Percentiles rank a stretch among this genome's conserved stretches.
Evolutionary conservation across 768 basidiomycete species (phyloP).

Genomic region (Auricularia auricula-judae): DNA sequence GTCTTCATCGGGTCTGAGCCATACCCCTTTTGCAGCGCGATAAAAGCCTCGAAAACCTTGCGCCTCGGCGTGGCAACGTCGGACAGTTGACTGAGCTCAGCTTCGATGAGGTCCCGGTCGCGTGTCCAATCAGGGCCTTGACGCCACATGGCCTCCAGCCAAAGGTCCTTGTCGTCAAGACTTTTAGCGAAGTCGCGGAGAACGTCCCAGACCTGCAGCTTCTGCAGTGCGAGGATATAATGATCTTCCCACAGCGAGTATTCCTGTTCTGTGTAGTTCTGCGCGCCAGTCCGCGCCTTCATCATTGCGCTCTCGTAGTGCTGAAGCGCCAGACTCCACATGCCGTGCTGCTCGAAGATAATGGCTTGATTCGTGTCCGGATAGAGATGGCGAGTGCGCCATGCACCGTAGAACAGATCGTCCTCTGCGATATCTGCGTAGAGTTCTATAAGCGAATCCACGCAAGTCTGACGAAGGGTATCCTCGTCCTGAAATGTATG

Average conservation of each 20-base stretch:
- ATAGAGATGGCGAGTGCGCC: constrained; percentile 84
- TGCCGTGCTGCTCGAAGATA: constrained; percentile 89
- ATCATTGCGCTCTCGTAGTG: constrained; percentile 86
- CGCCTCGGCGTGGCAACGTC: constrained; percentile 91
- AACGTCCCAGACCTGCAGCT: constrained; percentile 96
- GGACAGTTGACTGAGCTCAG: constrained; percentile 65
- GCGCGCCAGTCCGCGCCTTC: constrained; percentile 65
- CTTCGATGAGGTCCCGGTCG: constrained; percentile 10
- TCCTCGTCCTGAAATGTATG: constrained; percentile 71
- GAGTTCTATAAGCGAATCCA: constrained; percentile 85
- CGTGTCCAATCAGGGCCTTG: constrained; percentile 54
- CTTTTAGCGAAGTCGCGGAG: constrained; percentile 81
- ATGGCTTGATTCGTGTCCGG: constrained; percentile 80
- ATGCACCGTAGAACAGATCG: constrained; percentile 93
- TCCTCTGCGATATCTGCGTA: constrained; percentile 95
- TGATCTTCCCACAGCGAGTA: constrained; percentile 99
- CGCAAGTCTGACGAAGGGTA: constrained; percentile 67
- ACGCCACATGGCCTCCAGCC: constrained; percentile 94
- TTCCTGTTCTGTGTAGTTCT: constrained; percentile 89
- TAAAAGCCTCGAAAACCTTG: constrained; percentile 93
- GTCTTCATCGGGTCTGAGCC: constrained; percentile 70
- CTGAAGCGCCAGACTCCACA: constrained; percentile 88
- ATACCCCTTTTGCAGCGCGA: constrained; percentile 78
- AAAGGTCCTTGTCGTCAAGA: constrained; percentile 84
- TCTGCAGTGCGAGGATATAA: constrained; percentile 92